Conservation (phyloP, 257 asterid species). For the Solanum sitiens region DNA sequence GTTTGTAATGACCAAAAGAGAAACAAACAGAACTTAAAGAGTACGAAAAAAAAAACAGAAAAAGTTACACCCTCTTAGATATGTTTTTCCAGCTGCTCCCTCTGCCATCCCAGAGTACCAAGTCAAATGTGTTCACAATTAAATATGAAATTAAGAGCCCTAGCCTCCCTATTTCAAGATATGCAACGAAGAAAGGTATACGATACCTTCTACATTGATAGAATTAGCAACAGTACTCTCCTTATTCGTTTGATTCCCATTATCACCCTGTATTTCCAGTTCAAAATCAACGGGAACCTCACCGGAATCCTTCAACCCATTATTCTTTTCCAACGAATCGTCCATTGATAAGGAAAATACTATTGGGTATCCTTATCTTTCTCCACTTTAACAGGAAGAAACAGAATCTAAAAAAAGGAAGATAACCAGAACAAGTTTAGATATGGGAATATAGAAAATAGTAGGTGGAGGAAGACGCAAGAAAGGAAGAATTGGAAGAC, state of each 20-base stretch:
- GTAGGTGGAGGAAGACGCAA: neutral
- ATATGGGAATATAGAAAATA: neutral
- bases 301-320: neutral
- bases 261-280: neutral
- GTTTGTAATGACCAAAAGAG: neutral
- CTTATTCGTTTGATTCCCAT: neutral
- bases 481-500: neutral
- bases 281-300: conserved; percentile 6
- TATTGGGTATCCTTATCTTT: neutral
- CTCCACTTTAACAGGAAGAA: neutral
- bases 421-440: neutral
- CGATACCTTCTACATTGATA: neutral
- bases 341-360: neutral
- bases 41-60: neutral
- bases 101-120: neutral
- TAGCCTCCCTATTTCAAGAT: too few species aligned
- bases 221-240: neutral
- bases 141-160: neutral
- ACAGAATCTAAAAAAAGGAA: neutral
- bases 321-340: neutral
- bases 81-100: neutral
- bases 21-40: neutral
- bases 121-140: neutral
- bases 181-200: neutral
- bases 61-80: neutral